Evolutionary conservation across 208 protist species (phyloP), one percentile per base, ranked within the genome.

Genomic region (Trypanosomatidae sp.): DNA sequence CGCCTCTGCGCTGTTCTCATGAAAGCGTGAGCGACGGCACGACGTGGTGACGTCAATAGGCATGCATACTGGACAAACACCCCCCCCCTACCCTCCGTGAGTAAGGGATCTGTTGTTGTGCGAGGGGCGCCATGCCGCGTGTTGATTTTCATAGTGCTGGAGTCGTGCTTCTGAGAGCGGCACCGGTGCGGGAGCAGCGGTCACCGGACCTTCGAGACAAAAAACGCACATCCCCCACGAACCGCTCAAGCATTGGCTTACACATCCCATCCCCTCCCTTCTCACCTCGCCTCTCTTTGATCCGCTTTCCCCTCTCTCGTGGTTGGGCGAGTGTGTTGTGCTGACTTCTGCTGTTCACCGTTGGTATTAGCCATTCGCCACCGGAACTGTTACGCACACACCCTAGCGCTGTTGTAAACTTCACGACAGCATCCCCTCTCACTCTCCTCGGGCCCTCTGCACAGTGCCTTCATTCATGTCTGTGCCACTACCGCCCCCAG

Each of bases 401-500:
- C 41, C 12, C 25, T 62, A 65, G 39, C 50, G 28, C 70, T 69
- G 44, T 72, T 64, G 75, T 73, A 36, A 33, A 69, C 17, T 55
- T 69, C 71, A 28, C 60, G 33, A 30, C 60, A 65, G 60, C 22
- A 22, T 65, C 60, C 22, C 39, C 17, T 65, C 22, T 8, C 28
- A 1, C 39, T 65, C 17, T 65, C 30, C 1, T 19, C 36, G 33
- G 15, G 33, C 3, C 60, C 22, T 25, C 44, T 49, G 49, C 39
- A 73, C 22, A 64, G 22, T 28, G 22, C 28, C 55, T 46, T 59
- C 4, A 71, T 7, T 30, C 28, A 68, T 73, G 68, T 74, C 69
- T 43, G 50, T 83, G 33, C 74, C 69, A 36, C 73, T 66, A 10
- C 62, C 74, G 44, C n/a, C 64, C n/a, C 30, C 80, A 44, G 12